Percentiles rank a stretch among this genome's conserved stretches.
Conservation (phyloP, 768 basidiomycete genomes). For the Tylopilus subfusipes region DNA sequence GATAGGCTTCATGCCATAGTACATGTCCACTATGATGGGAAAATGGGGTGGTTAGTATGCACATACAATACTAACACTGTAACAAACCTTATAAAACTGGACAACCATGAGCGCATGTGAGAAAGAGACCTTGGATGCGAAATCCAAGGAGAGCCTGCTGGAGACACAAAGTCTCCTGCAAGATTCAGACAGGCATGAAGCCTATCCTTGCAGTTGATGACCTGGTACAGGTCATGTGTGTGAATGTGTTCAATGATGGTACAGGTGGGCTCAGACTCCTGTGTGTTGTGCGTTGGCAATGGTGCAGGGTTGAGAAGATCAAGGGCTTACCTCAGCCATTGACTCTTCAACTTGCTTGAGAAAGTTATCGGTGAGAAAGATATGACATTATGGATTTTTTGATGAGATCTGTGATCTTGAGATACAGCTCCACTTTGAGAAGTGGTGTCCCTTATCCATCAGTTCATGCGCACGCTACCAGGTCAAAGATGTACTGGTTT, state of each 20-base stretch:
- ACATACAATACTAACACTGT: too few relatives aligned
- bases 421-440: constrained; percentile 58
- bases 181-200: too few relatives aligned
- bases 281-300: constrained; percentile 25
- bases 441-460: constrained; percentile 31
- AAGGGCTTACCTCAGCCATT: constrained; percentile 27
- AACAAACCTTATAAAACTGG: too few relatives aligned
- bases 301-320: too few relatives aligned
- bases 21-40: neutral
- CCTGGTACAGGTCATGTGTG: constrained; percentile 62
- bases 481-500: constrained; percentile 44
- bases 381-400: constrained; percentile 54
- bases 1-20: neutral
- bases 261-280: constrained; percentile 57
- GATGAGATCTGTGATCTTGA: constrained; percentile 58
- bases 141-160: too few relatives aligned
- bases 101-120: too few relatives aligned
- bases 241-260: constrained; percentile 60
- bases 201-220: constrained; percentile 68
- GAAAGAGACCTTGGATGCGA: too few relatives aligned
- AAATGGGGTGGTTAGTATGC: too few relatives aligned
- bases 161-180: too few relatives aligned
- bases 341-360: constrained; percentile 56
- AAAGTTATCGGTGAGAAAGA: constrained; percentile 69
- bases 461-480: neutral